Evolutionary conservation across 2,329 filamentous ascomycete species (phyloP).

Genomic region (Pseudogymnoascus sp.): DNA sequence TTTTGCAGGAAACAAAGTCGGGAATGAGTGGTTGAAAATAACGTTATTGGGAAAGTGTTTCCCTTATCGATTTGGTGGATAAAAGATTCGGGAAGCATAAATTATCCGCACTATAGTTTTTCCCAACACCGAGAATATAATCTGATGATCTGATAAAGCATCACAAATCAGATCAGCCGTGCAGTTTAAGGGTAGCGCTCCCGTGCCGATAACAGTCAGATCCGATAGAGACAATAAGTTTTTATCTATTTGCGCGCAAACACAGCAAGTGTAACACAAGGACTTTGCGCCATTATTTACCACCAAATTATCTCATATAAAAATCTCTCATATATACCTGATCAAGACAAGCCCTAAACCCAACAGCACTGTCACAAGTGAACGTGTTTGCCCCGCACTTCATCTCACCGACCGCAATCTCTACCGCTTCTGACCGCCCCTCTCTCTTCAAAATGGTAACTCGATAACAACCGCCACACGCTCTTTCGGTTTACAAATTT

Average conservation of each 20-base stretch:
- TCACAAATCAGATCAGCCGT: neutral
- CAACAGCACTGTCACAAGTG: neutral
- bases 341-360: constrained; percentile 6
- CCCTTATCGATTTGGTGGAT: constrained; percentile 8
- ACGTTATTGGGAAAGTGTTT: neutral
- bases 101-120: constrained; percentile 8
- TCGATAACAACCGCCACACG: constrained; percentile 21
- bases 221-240: neutral
- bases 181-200: neutral
- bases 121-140: neutral
- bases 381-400: neutral
- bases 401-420: neutral
- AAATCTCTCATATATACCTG: constrained; percentile 1
- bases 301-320: constrained; percentile 9
- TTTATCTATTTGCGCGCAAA: neutral
- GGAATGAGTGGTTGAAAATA: neutral
- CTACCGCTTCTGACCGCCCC: constrained; percentile 20
- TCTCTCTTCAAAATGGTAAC: constrained; percentile 20
- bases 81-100: constrained; percentile 8
- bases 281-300: constrained; percentile 3
- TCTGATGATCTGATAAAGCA: constrained; percentile 6
- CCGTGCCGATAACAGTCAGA: neutral
- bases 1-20: neutral
- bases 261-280: neutral
- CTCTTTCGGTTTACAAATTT: neutral